phyloP scores from a whole-genome alignment of 1,284 basidiomycete species.

The Rhodotorula sp. region DNA sequence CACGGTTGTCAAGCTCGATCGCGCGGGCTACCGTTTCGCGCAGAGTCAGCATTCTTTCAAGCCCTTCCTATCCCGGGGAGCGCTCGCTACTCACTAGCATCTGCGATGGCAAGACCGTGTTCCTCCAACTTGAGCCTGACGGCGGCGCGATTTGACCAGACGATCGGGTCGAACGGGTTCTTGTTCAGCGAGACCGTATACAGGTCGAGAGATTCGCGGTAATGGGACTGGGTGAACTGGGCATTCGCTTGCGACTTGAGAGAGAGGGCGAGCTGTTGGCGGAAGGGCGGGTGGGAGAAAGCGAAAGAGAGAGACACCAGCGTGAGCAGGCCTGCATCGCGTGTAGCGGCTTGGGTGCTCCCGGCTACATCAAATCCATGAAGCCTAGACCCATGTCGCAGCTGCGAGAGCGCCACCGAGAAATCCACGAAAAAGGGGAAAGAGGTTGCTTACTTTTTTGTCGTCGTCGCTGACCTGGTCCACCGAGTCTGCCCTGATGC shows the following conservation, averaged over 20 bases:
- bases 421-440: too few relatives aligned
- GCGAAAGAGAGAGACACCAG: not conserved
- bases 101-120: constrained; percentile 73
- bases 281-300: not conserved
- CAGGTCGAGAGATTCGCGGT: constrained; percentile 44
- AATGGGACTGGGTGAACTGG: constrained; percentile 59
- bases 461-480: constrained; percentile 36
- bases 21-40: constrained; percentile 66
- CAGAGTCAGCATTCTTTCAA: not conserved
- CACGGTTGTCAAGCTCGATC: constrained; percentile 81
- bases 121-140: constrained; percentile 59
- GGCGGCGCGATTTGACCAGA: constrained; percentile 51
- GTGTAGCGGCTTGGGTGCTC: not conserved
- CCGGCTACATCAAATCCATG: too few relatives aligned
- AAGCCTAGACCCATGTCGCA: too few relatives aligned
- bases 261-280: constrained; percentile 39
- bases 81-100: constrained; percentile 64
- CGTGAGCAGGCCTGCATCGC: too few relatives aligned
- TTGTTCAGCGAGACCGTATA: constrained; percentile 47
- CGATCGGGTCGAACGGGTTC: constrained; percentile 47
- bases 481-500: constrained; percentile 19
- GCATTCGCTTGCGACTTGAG: constrained; percentile 82
- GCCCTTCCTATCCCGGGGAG: constrained; percentile 27
- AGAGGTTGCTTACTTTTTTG: constrained; percentile 26
- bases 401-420: too few relatives aligned